These are phyloP conservation scores for Davidsoniella virescens DNA, from an alignment of 2,329 filamentous ascomycete species.

Conservation along the genomic window DNA sequence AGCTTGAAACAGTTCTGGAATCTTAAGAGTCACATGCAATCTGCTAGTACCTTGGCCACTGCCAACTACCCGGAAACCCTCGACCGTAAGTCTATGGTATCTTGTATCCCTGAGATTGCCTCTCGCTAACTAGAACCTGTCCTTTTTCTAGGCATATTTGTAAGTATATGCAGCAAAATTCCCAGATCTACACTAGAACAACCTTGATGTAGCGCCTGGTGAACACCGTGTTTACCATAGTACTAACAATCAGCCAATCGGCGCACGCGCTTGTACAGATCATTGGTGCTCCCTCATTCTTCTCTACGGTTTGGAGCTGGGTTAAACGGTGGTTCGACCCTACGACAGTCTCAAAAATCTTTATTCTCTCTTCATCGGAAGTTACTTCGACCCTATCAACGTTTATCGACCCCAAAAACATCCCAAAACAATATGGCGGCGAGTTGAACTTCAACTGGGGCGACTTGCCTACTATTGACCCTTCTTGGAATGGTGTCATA, in stretches of 20 bases:
- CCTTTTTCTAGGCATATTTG: constrained; percentile 11
- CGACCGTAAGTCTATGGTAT: constrained; percentile 48
- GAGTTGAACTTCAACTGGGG: constrained; percentile 71
- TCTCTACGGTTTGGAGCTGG: constrained; percentile 88
- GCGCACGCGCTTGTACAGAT: constrained; percentile 31
- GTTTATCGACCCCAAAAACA: constrained; percentile 69
- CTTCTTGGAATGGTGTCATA: constrained; percentile 32
- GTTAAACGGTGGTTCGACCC: constrained; percentile 93
- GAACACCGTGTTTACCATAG: background rate
- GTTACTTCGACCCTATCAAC: constrained; percentile 59
- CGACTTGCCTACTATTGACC: constrained; percentile 57
- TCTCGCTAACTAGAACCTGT: constrained; percentile 1
- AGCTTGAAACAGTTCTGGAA: constrained; percentile 94
- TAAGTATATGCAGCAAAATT: constrained; percentile 2
- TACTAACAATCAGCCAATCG: background rate
- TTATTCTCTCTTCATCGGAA: constrained; percentile 61
- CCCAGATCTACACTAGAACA: too few species aligned
- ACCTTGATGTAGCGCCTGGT: too few species aligned
- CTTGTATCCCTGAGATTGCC: background rate
- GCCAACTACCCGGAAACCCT: constrained; percentile 91
- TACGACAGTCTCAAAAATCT: constrained; percentile 89
- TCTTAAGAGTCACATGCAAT: constrained; percentile 83
- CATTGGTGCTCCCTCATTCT: constrained; percentile 79
- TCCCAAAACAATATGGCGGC: constrained; percentile 82
- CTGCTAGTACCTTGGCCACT: constrained; percentile 72